Evolutionary conservation across 805 yeast species (phyloP).

Genomic region (Ogataea sp.): DNA sequence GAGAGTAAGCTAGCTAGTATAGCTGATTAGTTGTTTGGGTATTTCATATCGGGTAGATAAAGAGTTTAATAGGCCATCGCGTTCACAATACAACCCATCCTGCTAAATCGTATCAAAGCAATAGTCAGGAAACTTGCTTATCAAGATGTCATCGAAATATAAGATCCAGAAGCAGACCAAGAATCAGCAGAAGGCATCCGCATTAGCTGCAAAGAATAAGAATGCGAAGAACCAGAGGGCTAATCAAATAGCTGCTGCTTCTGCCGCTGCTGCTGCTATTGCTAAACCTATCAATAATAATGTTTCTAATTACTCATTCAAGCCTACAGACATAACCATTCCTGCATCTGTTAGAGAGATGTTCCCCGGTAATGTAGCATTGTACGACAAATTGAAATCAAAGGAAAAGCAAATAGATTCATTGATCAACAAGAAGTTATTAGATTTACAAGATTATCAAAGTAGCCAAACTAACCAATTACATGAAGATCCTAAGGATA

Average conservation of each 20-base stretch:
- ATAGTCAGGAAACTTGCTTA: too few species aligned
- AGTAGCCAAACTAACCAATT: constrained; percentile 36
- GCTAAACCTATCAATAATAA: constrained; percentile 4
- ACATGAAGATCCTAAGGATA: constrained; percentile 33
- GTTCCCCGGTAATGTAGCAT: constrained; percentile 44
- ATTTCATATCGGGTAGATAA: too few species aligned
- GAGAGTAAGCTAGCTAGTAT: too few species aligned
- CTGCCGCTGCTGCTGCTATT: not conserved
- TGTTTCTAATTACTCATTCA: constrained; percentile 15
- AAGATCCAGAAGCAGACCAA: constrained; percentile 1
- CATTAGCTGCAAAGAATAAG: not conserved
- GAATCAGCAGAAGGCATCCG: constrained; percentile 1
- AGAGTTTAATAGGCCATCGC: too few species aligned
- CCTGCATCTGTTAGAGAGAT: constrained; percentile 19
- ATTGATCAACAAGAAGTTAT: constrained; percentile 70
- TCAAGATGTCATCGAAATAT: constrained; percentile 3
- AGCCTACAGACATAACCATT: constrained; percentile 28
- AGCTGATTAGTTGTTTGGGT: too few species aligned
- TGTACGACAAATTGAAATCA: constrained; percentile 62
- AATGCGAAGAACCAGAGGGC: constrained; percentile 1
- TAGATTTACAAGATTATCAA: constrained; percentile 72
- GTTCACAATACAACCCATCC: too few species aligned
- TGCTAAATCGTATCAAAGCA: too few species aligned
- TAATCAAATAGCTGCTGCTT: not conserved
- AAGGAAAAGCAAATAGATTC: constrained; percentile 83